A percentile compares a stretch with the other conserved stretches of the same genome.
These are phyloP conservation scores for Suhomyces sp. DNA, from an alignment of 805 yeast genomes.

Conservation along the genomic window DNA sequence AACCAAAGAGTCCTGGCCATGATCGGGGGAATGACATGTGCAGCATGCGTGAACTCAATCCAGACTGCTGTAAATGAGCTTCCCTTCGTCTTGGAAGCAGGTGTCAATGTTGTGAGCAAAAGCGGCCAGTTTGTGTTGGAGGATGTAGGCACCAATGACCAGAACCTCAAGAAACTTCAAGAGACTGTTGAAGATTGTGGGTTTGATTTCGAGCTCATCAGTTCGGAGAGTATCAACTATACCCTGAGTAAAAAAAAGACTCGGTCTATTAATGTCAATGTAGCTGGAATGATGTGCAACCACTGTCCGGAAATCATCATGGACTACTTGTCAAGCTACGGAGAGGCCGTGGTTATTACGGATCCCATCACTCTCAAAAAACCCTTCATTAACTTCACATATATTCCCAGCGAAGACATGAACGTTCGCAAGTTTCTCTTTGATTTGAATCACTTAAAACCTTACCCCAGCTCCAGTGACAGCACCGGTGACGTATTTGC, in stretches of 20 bases:
- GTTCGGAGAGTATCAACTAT: slow-evolving; percentile 42
- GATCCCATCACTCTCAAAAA: slow-evolving; percentile 52
- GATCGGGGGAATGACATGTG: slow-evolving; percentile 74
- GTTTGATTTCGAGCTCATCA: slow-evolving; percentile 54
- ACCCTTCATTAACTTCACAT: slow-evolving; percentile 63
- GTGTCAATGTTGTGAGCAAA: slow-evolving; percentile 58
- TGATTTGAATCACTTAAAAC: slow-evolving; percentile 46
- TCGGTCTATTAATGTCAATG: slow-evolving; percentile 54
- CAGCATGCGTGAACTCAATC: slow-evolving; percentile 64
- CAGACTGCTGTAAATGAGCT: slow-evolving; percentile 43
- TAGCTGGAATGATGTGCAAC: slow-evolving; percentile 68
- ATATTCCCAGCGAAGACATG: slow-evolving; percentile 51
- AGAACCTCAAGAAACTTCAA: slow-evolving; percentile 39
- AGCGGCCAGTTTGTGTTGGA: slow-evolving; percentile 61
- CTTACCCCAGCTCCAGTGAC: slow-evolving; percentile 11
- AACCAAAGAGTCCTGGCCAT: slow-evolving; percentile 55
- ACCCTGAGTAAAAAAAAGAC: slow-evolving; percentile 48
- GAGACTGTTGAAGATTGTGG: slow-evolving; percentile 64
- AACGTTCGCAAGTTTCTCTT: slow-evolving; percentile 55
- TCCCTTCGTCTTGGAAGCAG: slow-evolving; percentile 51
- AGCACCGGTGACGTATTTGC: background rate
- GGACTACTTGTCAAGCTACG: slow-evolving; percentile 48
- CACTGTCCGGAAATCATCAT: slow-evolving; percentile 63
- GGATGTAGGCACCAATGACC: slow-evolving; percentile 21
- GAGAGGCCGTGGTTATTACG: slow-evolving; percentile 54